phyloP scores from a whole-genome alignment of 1,284 basidiomycete genomes.

The Athelia psychrophila region DNA sequence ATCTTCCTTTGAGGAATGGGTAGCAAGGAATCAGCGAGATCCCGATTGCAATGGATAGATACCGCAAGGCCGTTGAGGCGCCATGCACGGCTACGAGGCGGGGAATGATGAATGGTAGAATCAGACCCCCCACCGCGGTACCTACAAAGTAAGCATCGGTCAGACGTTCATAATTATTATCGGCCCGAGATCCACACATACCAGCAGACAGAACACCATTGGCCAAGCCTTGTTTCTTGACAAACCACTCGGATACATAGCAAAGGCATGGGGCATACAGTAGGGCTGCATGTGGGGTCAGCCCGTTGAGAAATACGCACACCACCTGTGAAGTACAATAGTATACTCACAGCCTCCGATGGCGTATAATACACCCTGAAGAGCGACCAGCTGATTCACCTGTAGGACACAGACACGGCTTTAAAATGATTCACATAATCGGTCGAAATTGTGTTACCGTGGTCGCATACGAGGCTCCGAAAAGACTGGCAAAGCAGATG shows the following conservation, averaged over 20 bases:
- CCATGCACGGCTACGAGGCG: conserved; percentile 25
- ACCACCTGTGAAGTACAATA: background rate
- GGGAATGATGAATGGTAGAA: conserved; percentile 32
- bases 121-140: conserved; percentile 26
- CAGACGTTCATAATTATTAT: too few species aligned
- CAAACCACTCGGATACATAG: conserved; percentile 43
- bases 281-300: conserved; percentile 20
- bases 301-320: background rate
- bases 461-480: conserved; percentile 32
- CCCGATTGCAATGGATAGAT: conserved; percentile 22
- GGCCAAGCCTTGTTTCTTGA: conserved; percentile 34
- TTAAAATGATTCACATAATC: too few species aligned
- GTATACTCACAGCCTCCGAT: conserved; percentile 30
- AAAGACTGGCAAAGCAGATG: conserved; percentile 26
- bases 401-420: conserved; percentile 11
- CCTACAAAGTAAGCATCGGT: too few species aligned
- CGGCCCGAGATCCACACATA: conserved; percentile 4
- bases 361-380: conserved; percentile 38
- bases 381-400: conserved; percentile 29
- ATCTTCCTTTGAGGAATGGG: conserved; percentile 30
- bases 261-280: conserved; percentile 33
- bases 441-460: conserved; percentile 22
- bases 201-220: conserved; percentile 41
- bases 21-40: conserved; percentile 21
- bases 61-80: conserved; percentile 22